Percentiles rank a stretch among this genome's conserved stretches.
phyloP scores from a whole-genome alignment of 257 asterid species.

The Jacaranda mimosifolia region DNA sequence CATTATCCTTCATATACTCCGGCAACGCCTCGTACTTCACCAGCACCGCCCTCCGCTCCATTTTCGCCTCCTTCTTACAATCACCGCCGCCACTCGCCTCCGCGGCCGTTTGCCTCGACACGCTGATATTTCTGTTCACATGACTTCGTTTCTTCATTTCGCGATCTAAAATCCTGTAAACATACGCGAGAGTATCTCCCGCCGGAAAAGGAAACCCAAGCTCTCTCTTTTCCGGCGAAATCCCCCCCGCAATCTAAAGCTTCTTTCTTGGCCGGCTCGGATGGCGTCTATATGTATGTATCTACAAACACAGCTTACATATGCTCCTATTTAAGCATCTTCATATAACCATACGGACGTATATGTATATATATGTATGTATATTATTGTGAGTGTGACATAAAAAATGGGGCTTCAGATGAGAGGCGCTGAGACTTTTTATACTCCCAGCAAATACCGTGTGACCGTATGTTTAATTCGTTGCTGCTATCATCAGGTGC shows the following conservation, averaged over 20 bases:
- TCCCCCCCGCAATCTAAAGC: slow-evolving; percentile 30
- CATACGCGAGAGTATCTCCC: not conserved
- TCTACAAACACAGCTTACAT: not conserved
- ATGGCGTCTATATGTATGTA: slow-evolving; percentile 8
- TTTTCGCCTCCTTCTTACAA: slow-evolving; percentile 10
- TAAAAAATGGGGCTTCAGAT: slow-evolving; percentile 17
- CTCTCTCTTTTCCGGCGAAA: slow-evolving; percentile 48
- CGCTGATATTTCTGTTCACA: not conserved
- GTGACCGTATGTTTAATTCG: slow-evolving; percentile 24
- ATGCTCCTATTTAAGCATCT: not conserved
- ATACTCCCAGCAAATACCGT: slow-evolving; percentile 37
- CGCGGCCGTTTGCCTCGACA: not conserved
- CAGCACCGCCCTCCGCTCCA: slow-evolving; percentile 34
- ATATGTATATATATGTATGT: not conserved
- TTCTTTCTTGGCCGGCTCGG: slow-evolving; percentile 26
- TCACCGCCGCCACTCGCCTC: slow-evolving; percentile 23
- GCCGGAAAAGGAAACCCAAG: slow-evolving; percentile 39
- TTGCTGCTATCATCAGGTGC: not conserved
- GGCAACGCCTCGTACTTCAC: slow-evolving; percentile 66
- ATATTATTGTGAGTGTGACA: not conserved
- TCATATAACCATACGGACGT: not conserved
- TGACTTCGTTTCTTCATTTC: slow-evolving; percentile 41
- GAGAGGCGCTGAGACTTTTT: slow-evolving; percentile 32
- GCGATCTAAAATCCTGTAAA: not conserved
- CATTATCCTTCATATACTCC: slow-evolving; percentile 72